phyloP scores from a whole-genome alignment of 495 filamentous ascomycete genomes.

The Hypoxylon crocopeplum region DNA sequence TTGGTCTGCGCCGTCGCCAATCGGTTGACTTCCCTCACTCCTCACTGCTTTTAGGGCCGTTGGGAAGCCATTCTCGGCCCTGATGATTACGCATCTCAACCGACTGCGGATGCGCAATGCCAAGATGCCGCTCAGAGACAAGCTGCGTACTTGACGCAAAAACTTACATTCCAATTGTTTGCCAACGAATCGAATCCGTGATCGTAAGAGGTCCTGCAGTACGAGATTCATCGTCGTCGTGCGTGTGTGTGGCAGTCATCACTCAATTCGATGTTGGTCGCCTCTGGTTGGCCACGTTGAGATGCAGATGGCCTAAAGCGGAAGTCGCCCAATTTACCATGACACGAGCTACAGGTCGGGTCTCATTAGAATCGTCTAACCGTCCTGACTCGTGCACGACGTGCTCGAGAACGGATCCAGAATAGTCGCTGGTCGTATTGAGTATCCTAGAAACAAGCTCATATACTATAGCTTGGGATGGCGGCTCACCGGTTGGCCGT shows the following conservation, averaged over 20 bases:
- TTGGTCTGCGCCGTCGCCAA: conserved; percentile 24
- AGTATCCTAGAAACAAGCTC: conserved; percentile 26
- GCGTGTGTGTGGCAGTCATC: conserved; percentile 22
- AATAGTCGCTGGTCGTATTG: conserved; percentile 24
- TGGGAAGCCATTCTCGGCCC: conserved; percentile 7
- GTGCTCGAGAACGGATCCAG: conserved; percentile 23
- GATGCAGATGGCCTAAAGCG: conserved; percentile 42
- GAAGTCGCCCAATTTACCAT: conserved; percentile 35
- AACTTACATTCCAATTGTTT: conserved; percentile 14
- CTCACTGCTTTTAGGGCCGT: neutral
- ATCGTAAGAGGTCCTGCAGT: conserved; percentile 21
- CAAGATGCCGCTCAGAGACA: conserved; percentile 15
- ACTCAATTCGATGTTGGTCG: conserved; percentile 30
- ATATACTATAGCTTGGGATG: conserved; percentile 27
- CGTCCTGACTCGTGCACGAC: conserved; percentile 9
- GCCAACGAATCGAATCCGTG: conserved; percentile 23
- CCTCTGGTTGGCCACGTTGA: conserved; percentile 40
- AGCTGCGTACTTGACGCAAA: conserved; percentile 11
- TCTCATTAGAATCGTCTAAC: conserved; percentile 19
- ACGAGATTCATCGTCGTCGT: conserved; percentile 28
- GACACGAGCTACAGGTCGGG: conserved; percentile 31
- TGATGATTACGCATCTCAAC: neutral
- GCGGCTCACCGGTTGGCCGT: conserved; percentile 25
- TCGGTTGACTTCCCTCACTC: conserved; percentile 31
- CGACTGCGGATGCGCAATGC: conserved; percentile 12